Percentiles rank a stretch among this genome's conserved stretches.
phyloP scores from a whole-genome alignment of 2,329 filamentous ascomycete species.

The Beauveria sp. region DNA sequence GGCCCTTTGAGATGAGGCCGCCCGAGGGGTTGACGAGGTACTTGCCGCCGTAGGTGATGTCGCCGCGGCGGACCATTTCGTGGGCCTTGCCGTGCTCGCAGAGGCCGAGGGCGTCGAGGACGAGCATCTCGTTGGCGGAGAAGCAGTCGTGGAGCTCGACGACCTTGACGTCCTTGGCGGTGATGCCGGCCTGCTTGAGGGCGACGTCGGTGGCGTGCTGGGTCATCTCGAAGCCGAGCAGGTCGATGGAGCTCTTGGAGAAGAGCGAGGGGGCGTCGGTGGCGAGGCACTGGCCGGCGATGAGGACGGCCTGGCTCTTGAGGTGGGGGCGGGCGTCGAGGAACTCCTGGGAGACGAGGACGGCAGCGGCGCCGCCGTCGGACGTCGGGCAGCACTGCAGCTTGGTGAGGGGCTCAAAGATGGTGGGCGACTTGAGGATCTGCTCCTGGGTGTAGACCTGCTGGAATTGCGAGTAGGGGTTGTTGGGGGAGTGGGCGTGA shows the following conservation, averaged over 20 bases:
- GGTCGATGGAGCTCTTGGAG: slow-evolving; percentile 72
- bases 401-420: slow-evolving; percentile 85
- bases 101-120: slow-evolving; percentile 79
- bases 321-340: slow-evolving; percentile 78
- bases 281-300: slow-evolving; percentile 81
- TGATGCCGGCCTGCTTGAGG: slow-evolving; percentile 64
- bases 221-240: slow-evolving; percentile 85
- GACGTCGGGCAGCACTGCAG: slow-evolving; percentile 98
- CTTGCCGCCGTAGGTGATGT: slow-evolving; percentile 83
- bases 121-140: slow-evolving; percentile 88
- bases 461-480: slow-evolving; percentile 97
- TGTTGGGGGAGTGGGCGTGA: slow-evolving; percentile 82
- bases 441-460: slow-evolving; percentile 85
- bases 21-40: slow-evolving; percentile 89
- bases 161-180: slow-evolving; percentile 65
- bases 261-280: slow-evolving; percentile 78
- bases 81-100: slow-evolving; percentile 76
- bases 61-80: slow-evolving; percentile 77
- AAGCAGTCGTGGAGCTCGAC: slow-evolving; percentile 97
- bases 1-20: slow-evolving; percentile 91
- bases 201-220: slow-evolving; percentile 61
- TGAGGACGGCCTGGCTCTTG: slow-evolving; percentile 72
- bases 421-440: slow-evolving; percentile 65
- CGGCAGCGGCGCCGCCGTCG: slow-evolving; percentile 81
- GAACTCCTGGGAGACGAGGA: slow-evolving; percentile 84